These are phyloP conservation scores for Rhynchosporium graminicola DNA, from an alignment of 2,329 filamentous ascomycete species.

Conservation along the genomic window DNA sequence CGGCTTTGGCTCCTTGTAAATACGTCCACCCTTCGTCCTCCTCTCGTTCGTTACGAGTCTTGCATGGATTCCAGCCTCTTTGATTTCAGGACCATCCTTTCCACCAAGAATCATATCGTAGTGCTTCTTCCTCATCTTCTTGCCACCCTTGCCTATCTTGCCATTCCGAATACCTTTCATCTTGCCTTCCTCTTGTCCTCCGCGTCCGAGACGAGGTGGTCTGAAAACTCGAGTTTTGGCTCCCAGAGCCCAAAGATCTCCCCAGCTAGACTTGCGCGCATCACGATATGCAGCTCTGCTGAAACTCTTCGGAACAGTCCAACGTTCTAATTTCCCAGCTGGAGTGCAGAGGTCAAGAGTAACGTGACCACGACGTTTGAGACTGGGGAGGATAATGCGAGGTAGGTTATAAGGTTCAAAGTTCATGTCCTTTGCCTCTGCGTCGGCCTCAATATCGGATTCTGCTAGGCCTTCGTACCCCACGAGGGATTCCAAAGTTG, in stretches of 20 bases:
- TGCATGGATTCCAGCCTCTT: constrained; percentile 32
- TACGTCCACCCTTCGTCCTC: constrained; percentile 41
- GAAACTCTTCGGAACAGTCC: constrained; percentile 85
- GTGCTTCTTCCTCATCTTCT: constrained; percentile 47
- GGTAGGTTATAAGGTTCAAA: constrained; percentile 70
- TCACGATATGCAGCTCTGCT: constrained; percentile 84
- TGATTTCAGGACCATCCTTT: constrained; percentile 36
- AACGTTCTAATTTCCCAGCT: constrained; percentile 81
- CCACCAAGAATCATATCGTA: constrained; percentile 43
- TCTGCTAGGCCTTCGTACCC: constrained; percentile 62
- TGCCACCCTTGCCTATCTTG: constrained; percentile 43
- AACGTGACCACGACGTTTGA: constrained; percentile 88
- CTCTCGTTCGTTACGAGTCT: constrained; percentile 34
- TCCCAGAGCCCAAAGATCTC: constrained; percentile 92
- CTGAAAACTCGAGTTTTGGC: constrained; percentile 78
- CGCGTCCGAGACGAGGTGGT: constrained; percentile 59
- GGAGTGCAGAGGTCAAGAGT: constrained; percentile 91
- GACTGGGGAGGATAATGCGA: constrained; percentile 72
- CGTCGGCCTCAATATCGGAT: constrained; percentile 19
- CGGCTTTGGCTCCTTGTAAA: constrained; percentile 42
- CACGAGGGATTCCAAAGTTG: constrained; percentile 66
- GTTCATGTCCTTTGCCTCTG: constrained; percentile 29
- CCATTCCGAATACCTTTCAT: constrained; percentile 42
- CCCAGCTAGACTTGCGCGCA: constrained; percentile 87
- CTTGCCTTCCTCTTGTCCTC: constrained; percentile 34